A percentile compares a stretch with the other conserved stretches of the same genome.
Conservation (phyloP, 371 early-diverging fungal genomes). For the Chytridiales sp. region DNA sequence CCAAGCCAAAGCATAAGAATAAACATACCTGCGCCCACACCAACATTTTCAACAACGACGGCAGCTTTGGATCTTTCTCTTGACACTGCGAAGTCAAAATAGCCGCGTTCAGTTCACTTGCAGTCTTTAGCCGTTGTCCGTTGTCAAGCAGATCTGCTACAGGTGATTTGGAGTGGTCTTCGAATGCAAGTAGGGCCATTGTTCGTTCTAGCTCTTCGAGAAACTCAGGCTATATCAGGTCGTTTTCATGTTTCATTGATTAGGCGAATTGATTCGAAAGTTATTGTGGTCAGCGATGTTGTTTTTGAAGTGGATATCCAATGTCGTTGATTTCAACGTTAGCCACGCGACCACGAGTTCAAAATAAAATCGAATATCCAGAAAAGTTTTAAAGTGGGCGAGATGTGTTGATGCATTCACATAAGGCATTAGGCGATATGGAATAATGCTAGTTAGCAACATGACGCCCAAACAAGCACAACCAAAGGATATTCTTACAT, state of each 20-base stretch:
- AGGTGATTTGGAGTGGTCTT: conserved; percentile 63
- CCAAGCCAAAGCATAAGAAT: no score
- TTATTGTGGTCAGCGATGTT: no score
- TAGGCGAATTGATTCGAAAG: no score
- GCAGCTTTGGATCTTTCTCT: conserved; percentile 91
- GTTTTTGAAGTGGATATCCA: no score
- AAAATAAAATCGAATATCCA: not conserved
- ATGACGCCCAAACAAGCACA: not conserved
- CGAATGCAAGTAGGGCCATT: conserved; percentile 94
- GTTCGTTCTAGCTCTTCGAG: conserved; percentile 90
- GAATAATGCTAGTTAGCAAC: not conserved
- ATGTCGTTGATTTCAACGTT: no score
- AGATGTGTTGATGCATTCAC: no score
- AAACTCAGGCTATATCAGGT: conserved; percentile 74
- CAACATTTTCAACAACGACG: conserved; percentile 82
- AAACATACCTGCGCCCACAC: conserved; percentile 80
- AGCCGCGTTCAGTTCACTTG: conserved; percentile 91
- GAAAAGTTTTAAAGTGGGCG: no score
- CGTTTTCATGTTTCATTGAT: not conserved
- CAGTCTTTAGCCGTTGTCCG: conserved; percentile 87
- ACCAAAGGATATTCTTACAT: conserved; percentile 44
- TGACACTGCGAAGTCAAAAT: conserved; percentile 86
- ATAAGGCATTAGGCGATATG: not conserved
- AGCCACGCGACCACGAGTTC: not conserved
- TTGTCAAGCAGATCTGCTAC: conserved; percentile 82